phyloP scores from a whole-genome alignment of 108 stramenopile genomes.

The Nitzschia palea region DNA sequence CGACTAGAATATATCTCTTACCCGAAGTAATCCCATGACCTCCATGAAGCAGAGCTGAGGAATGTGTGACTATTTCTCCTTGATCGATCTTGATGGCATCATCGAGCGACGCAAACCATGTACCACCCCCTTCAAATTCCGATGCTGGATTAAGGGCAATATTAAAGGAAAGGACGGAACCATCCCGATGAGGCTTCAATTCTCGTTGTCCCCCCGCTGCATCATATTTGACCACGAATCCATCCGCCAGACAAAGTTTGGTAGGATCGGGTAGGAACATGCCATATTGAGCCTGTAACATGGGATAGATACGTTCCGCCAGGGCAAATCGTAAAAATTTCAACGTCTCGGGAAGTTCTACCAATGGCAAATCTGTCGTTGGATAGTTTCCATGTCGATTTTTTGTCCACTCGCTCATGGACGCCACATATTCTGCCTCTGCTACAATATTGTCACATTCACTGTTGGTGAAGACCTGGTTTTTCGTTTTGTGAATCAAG shows the following conservation, averaged over 20 bases:
- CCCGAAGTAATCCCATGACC: constrained; percentile 65
- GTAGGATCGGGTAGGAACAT: constrained; percentile 40
- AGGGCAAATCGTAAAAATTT: constrained; percentile 37
- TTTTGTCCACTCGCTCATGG: constrained; percentile 28
- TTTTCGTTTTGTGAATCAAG: constrained; percentile 44
- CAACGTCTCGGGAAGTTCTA: constrained; percentile 51
- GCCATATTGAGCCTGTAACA: constrained; percentile 44
- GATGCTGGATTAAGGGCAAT: constrained; percentile 66
- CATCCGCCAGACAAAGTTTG: constrained; percentile 66
- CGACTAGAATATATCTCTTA: constrained; percentile 66
- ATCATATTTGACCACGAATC: constrained; percentile 87
- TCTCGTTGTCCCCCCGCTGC: constrained; percentile 56
- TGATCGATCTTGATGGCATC: constrained; percentile 38
- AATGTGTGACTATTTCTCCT: constrained; percentile 57
- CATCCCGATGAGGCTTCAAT: constrained; percentile 81
- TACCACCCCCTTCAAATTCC: constrained; percentile 84
- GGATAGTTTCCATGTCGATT: constrained; percentile 40
- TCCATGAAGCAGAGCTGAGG: constrained; percentile 59
- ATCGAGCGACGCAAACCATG: constrained; percentile 51
- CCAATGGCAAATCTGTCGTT: constrained; percentile 59
- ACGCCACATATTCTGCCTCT: constrained; percentile 45
- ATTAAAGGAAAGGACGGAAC: constrained; percentile 71
- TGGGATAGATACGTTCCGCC: constrained; percentile 51
- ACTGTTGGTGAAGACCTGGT: constrained; percentile 27
- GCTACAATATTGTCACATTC: constrained; percentile 51